Evolutionary conservation across 495 filamentous ascomycete genomes (phyloP).

Genomic region (Rusavskia elegans): DNA sequence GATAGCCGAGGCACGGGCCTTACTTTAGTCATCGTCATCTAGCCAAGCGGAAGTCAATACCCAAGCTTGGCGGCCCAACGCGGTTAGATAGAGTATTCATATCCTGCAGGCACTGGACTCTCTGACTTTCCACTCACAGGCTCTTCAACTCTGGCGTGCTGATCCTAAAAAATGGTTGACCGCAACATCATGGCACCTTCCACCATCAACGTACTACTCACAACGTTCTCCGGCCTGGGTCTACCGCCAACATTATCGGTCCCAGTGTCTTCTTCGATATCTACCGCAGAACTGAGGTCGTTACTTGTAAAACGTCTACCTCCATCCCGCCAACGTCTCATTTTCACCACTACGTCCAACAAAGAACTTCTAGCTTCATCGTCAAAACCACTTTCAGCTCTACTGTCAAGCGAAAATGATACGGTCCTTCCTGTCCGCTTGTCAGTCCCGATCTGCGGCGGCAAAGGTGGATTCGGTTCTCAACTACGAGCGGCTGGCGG

Average conservation of each 20-base stretch:
- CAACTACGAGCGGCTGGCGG: constrained; percentile 93
- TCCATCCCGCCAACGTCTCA: constrained; percentile 31
- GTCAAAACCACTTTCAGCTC: constrained; percentile 29
- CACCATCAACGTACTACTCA: constrained; percentile 66
- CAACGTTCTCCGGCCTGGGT: constrained; percentile 66
- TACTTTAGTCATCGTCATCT: neutral
- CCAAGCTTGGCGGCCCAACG: too few relatives aligned
- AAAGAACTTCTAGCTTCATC: constrained; percentile 39
- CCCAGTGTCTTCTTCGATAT: constrained; percentile 31
- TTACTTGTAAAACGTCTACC: constrained; percentile 51
- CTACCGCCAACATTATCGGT: constrained; percentile 65
- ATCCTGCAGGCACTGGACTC: too few relatives aligned
- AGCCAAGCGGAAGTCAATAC: too few relatives aligned
- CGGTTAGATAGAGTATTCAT: too few relatives aligned
- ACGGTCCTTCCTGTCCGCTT: constrained; percentile 70
- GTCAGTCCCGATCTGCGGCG: constrained; percentile 58
- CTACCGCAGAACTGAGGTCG: constrained; percentile 49
- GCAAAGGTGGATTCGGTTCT: constrained; percentile 94
- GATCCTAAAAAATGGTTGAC: too few relatives aligned
- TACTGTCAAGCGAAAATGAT: constrained; percentile 33
- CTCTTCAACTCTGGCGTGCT: too few relatives aligned
- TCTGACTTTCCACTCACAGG: too few relatives aligned
- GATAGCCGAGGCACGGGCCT: too few relatives aligned
- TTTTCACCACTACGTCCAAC: constrained; percentile 72
- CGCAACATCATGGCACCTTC: constrained; percentile 18